A percentile compares a stretch with the other conserved stretches of the same genome.
Evolutionary conservation across 106 monocot genomes (phyloP).

Genomic region (Dioscorea zingiberensis): DNA sequence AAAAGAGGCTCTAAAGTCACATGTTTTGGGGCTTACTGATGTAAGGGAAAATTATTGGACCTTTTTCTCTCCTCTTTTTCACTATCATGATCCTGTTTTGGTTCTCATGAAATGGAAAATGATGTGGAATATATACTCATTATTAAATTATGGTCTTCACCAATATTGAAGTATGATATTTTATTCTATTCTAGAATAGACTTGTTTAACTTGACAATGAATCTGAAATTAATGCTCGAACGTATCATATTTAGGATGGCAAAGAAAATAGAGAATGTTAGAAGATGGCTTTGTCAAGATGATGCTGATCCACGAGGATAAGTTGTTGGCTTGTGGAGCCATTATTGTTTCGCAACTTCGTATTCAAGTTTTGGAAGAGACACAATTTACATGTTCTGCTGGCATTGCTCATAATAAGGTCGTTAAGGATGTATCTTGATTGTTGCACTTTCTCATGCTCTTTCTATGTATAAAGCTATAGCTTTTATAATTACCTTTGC

Average conservation of each 20-base stretch:
- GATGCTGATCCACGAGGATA: conserved; percentile 62
- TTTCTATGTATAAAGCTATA: too few species aligned
- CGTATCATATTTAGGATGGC: conserved; percentile 34
- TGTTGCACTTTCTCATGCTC: too few species aligned
- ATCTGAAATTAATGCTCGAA: too few species aligned
- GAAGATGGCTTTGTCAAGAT: conserved; percentile 53
- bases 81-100: conserved; percentile 6
- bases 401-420: conserved; percentile 99
- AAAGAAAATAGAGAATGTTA: conserved; percentile 28
- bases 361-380: conserved; percentile 53
- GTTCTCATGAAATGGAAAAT: not conserved
- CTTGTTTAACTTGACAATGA: too few species aligned
- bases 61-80: too few species aligned
- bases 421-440: not conserved
- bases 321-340: conserved; percentile 85
- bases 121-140: too few species aligned
- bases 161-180: too few species aligned
- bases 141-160: too few species aligned
- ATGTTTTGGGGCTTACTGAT: conserved; percentile 59
- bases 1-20: conserved; percentile 70
- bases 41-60: conserved; percentile 24
- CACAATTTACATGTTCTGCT: conserved; percentile 94
- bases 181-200: too few species aligned
- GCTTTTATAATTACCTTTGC: too few species aligned
- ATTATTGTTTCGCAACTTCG: conserved; percentile 90